phyloP scores from a whole-genome alignment of 805 yeast genomes.

The Candida cerambycidarum region DNA sequence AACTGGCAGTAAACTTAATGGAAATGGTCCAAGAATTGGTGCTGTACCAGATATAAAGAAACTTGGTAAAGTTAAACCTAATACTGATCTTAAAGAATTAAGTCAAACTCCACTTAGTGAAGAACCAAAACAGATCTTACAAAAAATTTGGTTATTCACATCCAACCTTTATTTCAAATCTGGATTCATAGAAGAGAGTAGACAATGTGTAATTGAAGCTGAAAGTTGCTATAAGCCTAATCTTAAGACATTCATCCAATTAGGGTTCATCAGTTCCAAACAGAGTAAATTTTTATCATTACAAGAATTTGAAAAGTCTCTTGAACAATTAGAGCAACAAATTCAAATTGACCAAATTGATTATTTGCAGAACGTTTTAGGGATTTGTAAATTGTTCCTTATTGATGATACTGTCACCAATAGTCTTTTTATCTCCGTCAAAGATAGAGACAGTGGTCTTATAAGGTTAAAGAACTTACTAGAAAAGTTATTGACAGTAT shows the following conservation, averaged over 20 bases:
- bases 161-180: constrained; percentile 61
- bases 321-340: constrained; percentile 41
- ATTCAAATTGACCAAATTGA: constrained; percentile 26
- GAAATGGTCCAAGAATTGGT: constrained; percentile 11
- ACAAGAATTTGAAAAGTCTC: constrained; percentile 63
- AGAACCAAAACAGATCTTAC: constrained; percentile 39
- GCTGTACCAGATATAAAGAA: constrained; percentile 15
- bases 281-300: constrained; percentile 50
- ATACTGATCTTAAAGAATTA: constrained; percentile 9
- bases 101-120: constrained; percentile 5
- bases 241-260: constrained; percentile 47
- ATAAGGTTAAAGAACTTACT: constrained; percentile 52
- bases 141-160: constrained; percentile 74
- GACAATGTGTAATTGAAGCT: constrained; percentile 73
- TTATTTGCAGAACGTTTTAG: constrained; percentile 54
- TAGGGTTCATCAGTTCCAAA: constrained; percentile 47
- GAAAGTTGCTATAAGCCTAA: constrained; percentile 48
- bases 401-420: constrained; percentile 34
- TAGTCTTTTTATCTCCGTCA: constrained; percentile 50
- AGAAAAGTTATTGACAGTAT: constrained; percentile 35
- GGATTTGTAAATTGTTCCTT: constrained; percentile 51
- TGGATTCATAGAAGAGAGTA: constrained; percentile 58
- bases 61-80: constrained; percentile 13
- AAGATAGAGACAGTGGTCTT: constrained; percentile 61
- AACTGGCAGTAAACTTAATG: constrained; percentile 26